phyloP scores from a whole-genome alignment of 1,284 basidiomycete species.

The Leccinum pachyderme region DNA sequence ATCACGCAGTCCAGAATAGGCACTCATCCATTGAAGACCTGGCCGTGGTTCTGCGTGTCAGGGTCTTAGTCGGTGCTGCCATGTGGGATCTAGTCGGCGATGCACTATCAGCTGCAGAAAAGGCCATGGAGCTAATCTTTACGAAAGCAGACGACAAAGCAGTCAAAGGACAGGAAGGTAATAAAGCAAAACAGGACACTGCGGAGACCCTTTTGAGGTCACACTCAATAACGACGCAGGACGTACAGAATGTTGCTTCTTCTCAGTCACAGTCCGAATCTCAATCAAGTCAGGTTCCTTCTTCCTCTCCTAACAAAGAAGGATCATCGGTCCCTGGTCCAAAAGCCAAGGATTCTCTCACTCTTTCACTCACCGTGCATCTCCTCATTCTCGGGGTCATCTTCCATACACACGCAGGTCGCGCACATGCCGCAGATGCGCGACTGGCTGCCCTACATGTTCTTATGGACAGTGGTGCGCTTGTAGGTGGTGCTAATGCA shows the following conservation, averaged over 20 bases:
- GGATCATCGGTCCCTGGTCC: slow-evolving; percentile 9
- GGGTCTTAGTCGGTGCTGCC: slow-evolving; percentile 49
- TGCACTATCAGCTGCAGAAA: slow-evolving; percentile 46
- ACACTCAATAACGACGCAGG: slow-evolving; percentile 30
- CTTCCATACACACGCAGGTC: slow-evolving; percentile 57
- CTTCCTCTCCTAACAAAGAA: slow-evolving; percentile 4
- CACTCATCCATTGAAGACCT: slow-evolving; percentile 49
- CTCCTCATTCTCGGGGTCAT: slow-evolving; percentile 56
- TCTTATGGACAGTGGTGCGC: slow-evolving; percentile 55
- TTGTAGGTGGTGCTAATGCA: slow-evolving; percentile 41
- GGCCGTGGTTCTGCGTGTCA: slow-evolving; percentile 48
- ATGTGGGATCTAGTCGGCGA: slow-evolving; percentile 50
- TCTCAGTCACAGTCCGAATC: slow-evolving; percentile 33
- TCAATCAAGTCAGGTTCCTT: slow-evolving; percentile 8
- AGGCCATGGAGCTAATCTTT: slow-evolving; percentile 42
- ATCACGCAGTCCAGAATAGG: slow-evolving; percentile 36
- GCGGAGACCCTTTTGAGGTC: slow-evolving; percentile 25
- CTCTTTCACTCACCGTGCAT: slow-evolving; percentile 47
- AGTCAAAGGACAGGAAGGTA: slow-evolving; percentile 5
- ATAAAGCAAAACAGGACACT: slow-evolving; percentile 18
- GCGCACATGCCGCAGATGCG: slow-evolving; percentile 41
- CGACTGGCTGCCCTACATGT: slow-evolving; percentile 58
- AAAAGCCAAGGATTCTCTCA: slow-evolving; percentile 34
- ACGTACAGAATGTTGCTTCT: slow-evolving; percentile 25
- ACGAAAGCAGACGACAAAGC: slow-evolving; percentile 7